Percentiles rank a stretch among this genome's conserved stretches.
Evolutionary conservation across 1,284 basidiomycete species (phyloP).

Genomic region (Mycena sp.): DNA sequence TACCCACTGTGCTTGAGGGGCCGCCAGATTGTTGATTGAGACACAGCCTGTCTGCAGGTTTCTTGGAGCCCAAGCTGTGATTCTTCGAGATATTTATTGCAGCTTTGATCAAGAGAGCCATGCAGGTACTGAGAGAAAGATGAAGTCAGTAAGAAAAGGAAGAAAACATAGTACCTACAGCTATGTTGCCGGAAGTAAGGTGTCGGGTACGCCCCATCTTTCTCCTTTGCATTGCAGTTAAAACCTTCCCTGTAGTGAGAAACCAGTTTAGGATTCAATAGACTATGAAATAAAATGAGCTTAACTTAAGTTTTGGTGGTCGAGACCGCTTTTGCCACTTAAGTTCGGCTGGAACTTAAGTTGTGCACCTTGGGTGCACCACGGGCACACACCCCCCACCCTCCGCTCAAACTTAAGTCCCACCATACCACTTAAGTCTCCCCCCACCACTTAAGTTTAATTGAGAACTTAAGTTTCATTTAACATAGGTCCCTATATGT

Average conservation of each 20-base stretch:
- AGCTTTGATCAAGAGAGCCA: constrained; percentile 22
- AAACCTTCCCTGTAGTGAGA: background rate
- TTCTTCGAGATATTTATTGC: constrained; percentile 25
- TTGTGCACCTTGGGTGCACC: too few species aligned
- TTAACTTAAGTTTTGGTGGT: too few species aligned
- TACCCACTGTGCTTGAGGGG: constrained; percentile 28
- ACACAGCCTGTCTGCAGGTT: constrained; percentile 24
- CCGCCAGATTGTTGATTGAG: constrained; percentile 31
- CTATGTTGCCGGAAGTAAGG: constrained; percentile 5
- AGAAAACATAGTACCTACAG: background rate
- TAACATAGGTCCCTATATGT: background rate
- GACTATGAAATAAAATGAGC: too few species aligned
- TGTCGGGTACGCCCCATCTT: constrained; percentile 2
- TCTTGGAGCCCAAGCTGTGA: constrained; percentile 24
- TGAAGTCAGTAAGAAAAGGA: background rate
- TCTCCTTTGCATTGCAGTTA: background rate
- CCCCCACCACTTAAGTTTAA: background rate
- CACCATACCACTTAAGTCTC: too few species aligned
- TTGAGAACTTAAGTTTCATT: background rate
- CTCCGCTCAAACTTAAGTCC: too few species aligned
- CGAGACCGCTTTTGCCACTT: too few species aligned
- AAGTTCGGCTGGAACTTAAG: too few species aligned
- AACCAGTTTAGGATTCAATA: background rate
- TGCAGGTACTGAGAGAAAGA: constrained; percentile 12
- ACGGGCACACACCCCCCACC: too few species aligned